Evolutionary conservation across 2,329 filamentous ascomycete species (phyloP).

Genomic region (Dendryphion nanum): DNA sequence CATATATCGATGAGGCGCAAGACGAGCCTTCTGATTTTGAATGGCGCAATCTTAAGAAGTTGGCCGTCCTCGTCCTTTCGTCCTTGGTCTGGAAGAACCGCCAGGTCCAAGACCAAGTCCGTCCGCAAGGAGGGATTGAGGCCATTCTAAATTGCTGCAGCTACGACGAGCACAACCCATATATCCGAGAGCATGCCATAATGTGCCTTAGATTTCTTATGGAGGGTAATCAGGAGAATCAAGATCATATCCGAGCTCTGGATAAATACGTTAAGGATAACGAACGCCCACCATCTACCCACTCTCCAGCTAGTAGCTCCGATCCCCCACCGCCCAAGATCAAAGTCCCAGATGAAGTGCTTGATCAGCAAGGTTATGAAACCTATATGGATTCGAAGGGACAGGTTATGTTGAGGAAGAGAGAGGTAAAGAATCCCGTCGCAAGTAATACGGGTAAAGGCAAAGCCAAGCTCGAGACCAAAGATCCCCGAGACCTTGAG

Average conservation of each 20-base stretch:
- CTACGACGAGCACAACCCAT: slow-evolving; percentile 91
- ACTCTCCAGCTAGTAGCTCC: slow-evolving; percentile 1
- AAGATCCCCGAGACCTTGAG: slow-evolving; percentile 45
- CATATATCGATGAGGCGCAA: slow-evolving; percentile 45
- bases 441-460: slow-evolving; percentile 21
- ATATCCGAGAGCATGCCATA: slow-evolving; percentile 76
- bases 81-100: slow-evolving; percentile 85
- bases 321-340: slow-evolving; percentile 20
- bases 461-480: slow-evolving; percentile 29
- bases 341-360: slow-evolving; percentile 47
- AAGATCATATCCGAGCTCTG: slow-evolving; percentile 67
- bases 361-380: slow-evolving; percentile 50
- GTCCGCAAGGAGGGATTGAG: slow-evolving; percentile 81
- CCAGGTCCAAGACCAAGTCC: slow-evolving; percentile 82
- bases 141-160: slow-evolving; percentile 84
- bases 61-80: slow-evolving; percentile 86
- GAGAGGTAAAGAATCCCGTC: slow-evolving; percentile 26
- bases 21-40: slow-evolving; percentile 66
- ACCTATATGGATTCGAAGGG: slow-evolving; percentile 51
- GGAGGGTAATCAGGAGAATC: slow-evolving; percentile 72
- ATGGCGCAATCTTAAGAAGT: slow-evolving; percentile 84
- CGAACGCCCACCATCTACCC: slow-evolving; percentile 8
- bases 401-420: slow-evolving; percentile 47
- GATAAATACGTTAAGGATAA: slow-evolving; percentile 30
- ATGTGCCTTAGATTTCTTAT: slow-evolving; percentile 57